Percentiles rank a stretch among this genome's conserved stretches.
Conservation (phyloP, 805 yeast genomes). For the Candida bentonensis region DNA sequence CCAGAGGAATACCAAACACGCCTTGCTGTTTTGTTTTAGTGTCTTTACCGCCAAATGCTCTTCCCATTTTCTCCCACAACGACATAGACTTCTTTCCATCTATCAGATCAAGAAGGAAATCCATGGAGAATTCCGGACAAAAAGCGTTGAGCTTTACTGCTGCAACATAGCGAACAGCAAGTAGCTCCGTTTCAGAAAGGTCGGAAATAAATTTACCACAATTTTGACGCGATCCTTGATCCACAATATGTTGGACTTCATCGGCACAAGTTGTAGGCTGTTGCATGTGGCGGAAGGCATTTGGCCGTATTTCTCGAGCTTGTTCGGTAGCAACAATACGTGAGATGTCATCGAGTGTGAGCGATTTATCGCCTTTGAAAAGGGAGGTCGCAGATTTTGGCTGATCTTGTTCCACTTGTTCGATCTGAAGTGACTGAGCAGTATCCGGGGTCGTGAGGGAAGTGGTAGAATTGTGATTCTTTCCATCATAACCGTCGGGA, state of each 20-base stretch:
- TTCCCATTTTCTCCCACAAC: conserved; percentile 33
- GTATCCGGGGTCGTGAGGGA: conserved; percentile 5
- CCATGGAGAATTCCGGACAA: background rate
- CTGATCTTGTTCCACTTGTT: conserved; percentile 6
- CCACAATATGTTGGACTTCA: conserved; percentile 1
- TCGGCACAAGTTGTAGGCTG: conserved; percentile 20
- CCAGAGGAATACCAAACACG: conserved; percentile 73
- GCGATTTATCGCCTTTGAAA: conserved; percentile 64
- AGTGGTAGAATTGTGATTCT: conserved; percentile 9
- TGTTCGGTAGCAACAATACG: conserved; percentile 95
- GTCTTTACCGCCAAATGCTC: conserved; percentile 20
- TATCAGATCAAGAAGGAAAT: background rate
- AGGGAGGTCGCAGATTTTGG: conserved; percentile 36
- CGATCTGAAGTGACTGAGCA: conserved; percentile 8
- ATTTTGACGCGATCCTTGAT: background rate
- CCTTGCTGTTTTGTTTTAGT: conserved; percentile 16
- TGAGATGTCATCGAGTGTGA: conserved; percentile 92
- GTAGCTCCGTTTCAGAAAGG: conserved; percentile 41
- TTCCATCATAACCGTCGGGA: conserved; percentile 24
- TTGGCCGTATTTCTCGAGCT: conserved; percentile 84
- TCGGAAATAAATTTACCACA: conserved; percentile 17
- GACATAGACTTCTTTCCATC: conserved; percentile 22
- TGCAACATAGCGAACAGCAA: conserved; percentile 38
- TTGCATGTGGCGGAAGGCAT: conserved; percentile 80
- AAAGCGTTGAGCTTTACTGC: conserved; percentile 17